Base-by-base conservation (phyloP, 768 basidiomycete genomes). In the Hericium rajendrae region DNA sequence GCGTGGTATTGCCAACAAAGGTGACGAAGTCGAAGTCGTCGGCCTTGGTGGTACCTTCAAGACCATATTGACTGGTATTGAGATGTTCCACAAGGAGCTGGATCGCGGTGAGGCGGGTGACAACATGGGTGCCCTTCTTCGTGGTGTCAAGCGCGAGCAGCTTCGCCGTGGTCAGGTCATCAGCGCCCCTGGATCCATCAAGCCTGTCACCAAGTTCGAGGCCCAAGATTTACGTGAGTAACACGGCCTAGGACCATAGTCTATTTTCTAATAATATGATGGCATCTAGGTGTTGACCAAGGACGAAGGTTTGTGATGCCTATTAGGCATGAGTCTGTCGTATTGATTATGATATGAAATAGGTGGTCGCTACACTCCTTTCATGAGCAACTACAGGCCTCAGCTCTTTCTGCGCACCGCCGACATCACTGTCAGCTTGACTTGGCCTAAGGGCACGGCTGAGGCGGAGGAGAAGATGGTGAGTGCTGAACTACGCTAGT, bases 61-160 rank as follows among this genome's bases (percentile, higher is more conserved):
- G 81, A 94, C 95, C 13, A 95, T 87, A 12, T 77, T 99, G 56
- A 99, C 94, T 66, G 97, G 97, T 66, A 91, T 94, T 69, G 91
- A 87, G 87, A 63, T 54, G 82, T 98, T 98, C 85, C 95, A 97
- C 80, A 97, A 97, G 78, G 97, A 99, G 75, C 83, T 99, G 56
- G 97, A 99, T 39, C 85, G 94, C 56, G 94, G 91, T 59, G 91
- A 98, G 73, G 95, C 97, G 60, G 97, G 97, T 65, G 97, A 99
- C 74, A 98, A 98, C 79, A 97, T 98, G 92, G 97, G 97, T 64
- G 90, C 88, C 56, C 79, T 99, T 39, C 85, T 99, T 49, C 92
- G 97, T 72, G 94, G 97, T 69, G 77, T 97, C 72, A 98, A 98
- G 76, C 88, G 95, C 61, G 97, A 98, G 69, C 93, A 98, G 73